Evolutionary conservation across 2,329 filamentous ascomycete species (phyloP), one percentile per base, ranked within the genome.

Genomic region (Beauveria bassiana): DNA sequence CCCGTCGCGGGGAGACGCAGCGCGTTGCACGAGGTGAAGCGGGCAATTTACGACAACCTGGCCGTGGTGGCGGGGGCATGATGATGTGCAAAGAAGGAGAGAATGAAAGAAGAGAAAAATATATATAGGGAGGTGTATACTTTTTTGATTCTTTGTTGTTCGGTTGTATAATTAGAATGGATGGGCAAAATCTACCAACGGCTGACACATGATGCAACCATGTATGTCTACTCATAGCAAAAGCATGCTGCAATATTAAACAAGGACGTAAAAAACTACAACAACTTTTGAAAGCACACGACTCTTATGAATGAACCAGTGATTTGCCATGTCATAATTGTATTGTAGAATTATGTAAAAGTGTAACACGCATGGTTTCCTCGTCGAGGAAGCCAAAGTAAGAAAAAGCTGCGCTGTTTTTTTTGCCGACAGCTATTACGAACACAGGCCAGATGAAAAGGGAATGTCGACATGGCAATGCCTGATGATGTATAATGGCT

Each of bases 1-100:
- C 73, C 72, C 26, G 69, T 67, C 1, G 67, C 66, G 7, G 70
- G 70, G n/a, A 66, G 70, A 63, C 67, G 80, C 56, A 85, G 85
- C 62, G 92, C 89, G 42, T 96, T 97, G 70, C 90, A 91, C 70
- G 90, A 90, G 58, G 93, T 98, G 10, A 91, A 91, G 77, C 87
- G 81, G 75, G 92, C 90, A 74, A 96, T 99, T 66, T 99, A 99
- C 72, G 91, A 96, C 67, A 93, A 91, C 9, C 75, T 99, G 71
- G 95, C 95, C 40, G 91, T 98, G 63, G 93, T 99, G 66, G 88
- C 89, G 18, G 90, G 90, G 51, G 83, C 81, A 54, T 90, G n/a
- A 28, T 2, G 16, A 3, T 28, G 28, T 28, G 28, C 28, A 28
- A 50, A 72, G 31, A 74, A 34, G 8, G 62, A 50, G 68, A 68